These are phyloP conservation scores for Kalanchoe fedtschenkoi DNA, from an alignment of 164 flowering plant species.

Conservation along the genomic window DNA sequence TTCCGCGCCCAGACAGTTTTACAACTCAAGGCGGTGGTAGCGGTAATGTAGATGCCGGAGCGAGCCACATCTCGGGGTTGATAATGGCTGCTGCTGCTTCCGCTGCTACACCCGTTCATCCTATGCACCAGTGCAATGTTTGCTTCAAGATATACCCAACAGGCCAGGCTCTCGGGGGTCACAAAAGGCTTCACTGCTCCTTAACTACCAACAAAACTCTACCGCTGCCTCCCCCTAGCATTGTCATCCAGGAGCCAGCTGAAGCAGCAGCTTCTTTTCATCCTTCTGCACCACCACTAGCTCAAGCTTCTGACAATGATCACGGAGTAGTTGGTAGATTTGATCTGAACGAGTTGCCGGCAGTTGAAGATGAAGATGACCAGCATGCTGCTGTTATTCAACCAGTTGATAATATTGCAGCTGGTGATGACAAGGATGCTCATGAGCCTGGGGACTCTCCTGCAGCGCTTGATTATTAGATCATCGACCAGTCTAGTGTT, in stretches of 20 bases:
- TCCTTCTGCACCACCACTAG: constrained; percentile 4
- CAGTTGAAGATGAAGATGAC: constrained; percentile 18
- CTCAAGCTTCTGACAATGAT: background rate
- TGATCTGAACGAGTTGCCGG: constrained; percentile 49
- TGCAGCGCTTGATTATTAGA: too few relatives aligned
- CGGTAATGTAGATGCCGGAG: too few relatives aligned
- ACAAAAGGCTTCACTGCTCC: constrained; percentile 24
- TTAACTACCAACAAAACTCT: background rate
- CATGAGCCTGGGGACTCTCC: too few relatives aligned
- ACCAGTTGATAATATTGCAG: too few relatives aligned
- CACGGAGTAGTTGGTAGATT: constrained; percentile 9
- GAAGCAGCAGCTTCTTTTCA: background rate
- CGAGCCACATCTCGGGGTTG: background rate
- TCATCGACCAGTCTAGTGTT: too few relatives aligned
- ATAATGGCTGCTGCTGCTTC: background rate
- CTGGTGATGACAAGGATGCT: too few relatives aligned
- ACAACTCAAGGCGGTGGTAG: too few relatives aligned
- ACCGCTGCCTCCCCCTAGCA: background rate
- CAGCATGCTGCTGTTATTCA: too few relatives aligned
- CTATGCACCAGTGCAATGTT: constrained; percentile 17
- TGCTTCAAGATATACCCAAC: constrained; percentile 27
- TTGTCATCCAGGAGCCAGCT: background rate
- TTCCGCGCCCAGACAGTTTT: background rate
- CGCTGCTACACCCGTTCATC: background rate
- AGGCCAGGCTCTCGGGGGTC: constrained; percentile 39